Conservation (phyloP, 2,329 filamentous ascomycete genomes). For the Tolypocladium pustulatum region DNA sequence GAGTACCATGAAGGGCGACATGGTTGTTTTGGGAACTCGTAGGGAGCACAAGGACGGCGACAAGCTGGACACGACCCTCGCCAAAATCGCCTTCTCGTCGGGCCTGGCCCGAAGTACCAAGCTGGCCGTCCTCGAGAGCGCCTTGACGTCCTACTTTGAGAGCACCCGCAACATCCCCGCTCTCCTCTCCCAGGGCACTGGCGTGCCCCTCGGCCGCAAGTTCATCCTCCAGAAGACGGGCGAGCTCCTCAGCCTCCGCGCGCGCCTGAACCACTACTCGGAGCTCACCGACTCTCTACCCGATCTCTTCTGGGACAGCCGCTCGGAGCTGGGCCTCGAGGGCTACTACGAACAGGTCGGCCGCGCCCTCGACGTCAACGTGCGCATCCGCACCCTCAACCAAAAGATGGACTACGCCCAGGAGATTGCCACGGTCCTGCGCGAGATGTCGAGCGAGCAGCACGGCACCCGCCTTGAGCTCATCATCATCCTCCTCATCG, state of each 20-base stretch:
- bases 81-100: conserved; percentile 94
- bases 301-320: conserved; percentile 93
- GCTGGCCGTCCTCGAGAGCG: conserved; percentile 78
- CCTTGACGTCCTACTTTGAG: conserved; percentile 75
- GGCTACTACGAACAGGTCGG: conserved; percentile 94
- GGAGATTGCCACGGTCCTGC: conserved; percentile 81
- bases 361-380: conserved; percentile 78
- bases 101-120: conserved; percentile 89
- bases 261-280: conserved; percentile 91
- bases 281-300: conserved; percentile 92
- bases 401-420: conserved; percentile 97
- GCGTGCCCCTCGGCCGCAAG: conserved; percentile 39
- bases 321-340: conserved; percentile 80
- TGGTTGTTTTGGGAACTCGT: conserved; percentile 79
- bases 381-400: conserved; percentile 83
- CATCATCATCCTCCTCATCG: conserved; percentile 92
- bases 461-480: conserved; percentile 82
- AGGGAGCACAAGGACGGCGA: conserved; percentile 33
- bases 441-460: conserved; percentile 82
- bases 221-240: conserved; percentile 92
- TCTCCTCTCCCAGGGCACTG: conserved; percentile 55
- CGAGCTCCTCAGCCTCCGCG: conserved; percentile 77
- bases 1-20: conserved; percentile 74
- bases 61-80: conserved; percentile 54
- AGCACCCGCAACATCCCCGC: conserved; percentile 75